Evolutionary conservation across 2,329 filamentous ascomycete species (phyloP), one percentile per base, ranked within the genome.

Genomic region (Aspergillus ustus): DNA sequence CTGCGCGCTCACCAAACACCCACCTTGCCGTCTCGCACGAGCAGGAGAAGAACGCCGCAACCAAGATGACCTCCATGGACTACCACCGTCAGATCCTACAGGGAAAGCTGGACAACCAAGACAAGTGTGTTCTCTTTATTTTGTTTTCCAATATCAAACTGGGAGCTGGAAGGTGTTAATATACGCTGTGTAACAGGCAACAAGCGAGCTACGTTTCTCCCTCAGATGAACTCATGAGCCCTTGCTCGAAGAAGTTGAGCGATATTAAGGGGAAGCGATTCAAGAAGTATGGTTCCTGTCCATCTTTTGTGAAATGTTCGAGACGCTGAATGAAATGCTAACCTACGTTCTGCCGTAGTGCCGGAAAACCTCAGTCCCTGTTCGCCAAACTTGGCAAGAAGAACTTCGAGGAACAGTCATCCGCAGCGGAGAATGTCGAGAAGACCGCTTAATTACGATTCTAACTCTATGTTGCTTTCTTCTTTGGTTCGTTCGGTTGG

Each of bases 251-350:
- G 74, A 83, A 83, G 57, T 59, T 83, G 69, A 81, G 77, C 55
- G 77, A 82, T 60, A 70, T 82, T 58, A 83, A 83, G 75, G 78
- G 78, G 43, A 82, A 82, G 75, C 75, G 79, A 28, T 81, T 82
- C 60, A 79, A 79, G 69, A 81, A 78, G 79, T 81, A 73, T 53
- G 73, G 69, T 13, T 31, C 34, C 15, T 49, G 5, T 9, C 22
- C 25, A 25, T 2, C 25, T 25, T 25, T 25, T 25, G 25, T 40
- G 22, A 40, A 19, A 25, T 4, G 22, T 29, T 31, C 9, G 13
- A 50, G 17, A 29, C 17, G 48, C 11, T 15, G 19, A 9, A 29
- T 50, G 45, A 50, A 25, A 50, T 50, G 48, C 48, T 50, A 50
- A 50, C 25, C 4, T 50, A 31, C n/a, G 15, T 31, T 22, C 31